Evolutionary conservation across 225 moss, liverwort and hornwort species (phyloP).

Genomic region (Physcomitrium patens): DNA sequence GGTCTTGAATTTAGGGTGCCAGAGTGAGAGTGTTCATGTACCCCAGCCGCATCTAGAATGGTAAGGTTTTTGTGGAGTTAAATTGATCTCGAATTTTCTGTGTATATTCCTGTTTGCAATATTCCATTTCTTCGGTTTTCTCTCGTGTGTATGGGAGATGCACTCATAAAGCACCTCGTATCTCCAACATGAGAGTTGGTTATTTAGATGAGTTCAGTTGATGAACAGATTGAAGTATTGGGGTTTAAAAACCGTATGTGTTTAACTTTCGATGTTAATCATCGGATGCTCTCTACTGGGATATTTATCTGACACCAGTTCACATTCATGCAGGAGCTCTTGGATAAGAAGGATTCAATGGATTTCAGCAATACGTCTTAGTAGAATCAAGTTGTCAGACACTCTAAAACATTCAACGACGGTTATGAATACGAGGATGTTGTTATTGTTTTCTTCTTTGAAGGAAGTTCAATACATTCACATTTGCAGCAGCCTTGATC

Average conservation of each 20-base stretch:
- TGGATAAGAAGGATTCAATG: slow-evolving; percentile 23
- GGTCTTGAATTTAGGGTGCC: slow-evolving; percentile 54
- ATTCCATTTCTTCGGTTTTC: too few species aligned
- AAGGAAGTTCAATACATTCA: slow-evolving; percentile 11
- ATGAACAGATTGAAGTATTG: too few species aligned
- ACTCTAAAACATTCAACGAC: slow-evolving; percentile 18
- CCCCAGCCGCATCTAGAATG: slow-evolving; percentile 71
- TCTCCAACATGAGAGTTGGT: too few species aligned
- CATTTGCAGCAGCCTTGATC: not conserved
- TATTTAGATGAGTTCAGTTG: too few species aligned
- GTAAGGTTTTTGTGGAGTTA: slow-evolving; percentile 18
- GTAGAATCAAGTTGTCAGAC: slow-evolving; percentile 20
- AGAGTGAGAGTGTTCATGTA: slow-evolving; percentile 89
- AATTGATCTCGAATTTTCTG: not conserved
- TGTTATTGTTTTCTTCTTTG: not conserved
- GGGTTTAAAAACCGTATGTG: too few species aligned
- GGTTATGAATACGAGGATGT: slow-evolving; percentile 15
- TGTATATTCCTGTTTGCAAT: not conserved
- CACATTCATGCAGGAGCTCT: slow-evolving; percentile 25
- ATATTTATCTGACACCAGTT: not conserved
- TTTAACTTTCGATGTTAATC: too few species aligned
- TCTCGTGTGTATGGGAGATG: too few species aligned
- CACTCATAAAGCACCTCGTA: too few species aligned
- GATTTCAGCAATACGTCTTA: slow-evolving; percentile 11
- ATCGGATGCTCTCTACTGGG: too few species aligned